Percentiles rank a stretch among this genome's conserved stretches.
Evolutionary conservation across 306 rosid species (phyloP).

Genomic region (Vicia sativa): DNA sequence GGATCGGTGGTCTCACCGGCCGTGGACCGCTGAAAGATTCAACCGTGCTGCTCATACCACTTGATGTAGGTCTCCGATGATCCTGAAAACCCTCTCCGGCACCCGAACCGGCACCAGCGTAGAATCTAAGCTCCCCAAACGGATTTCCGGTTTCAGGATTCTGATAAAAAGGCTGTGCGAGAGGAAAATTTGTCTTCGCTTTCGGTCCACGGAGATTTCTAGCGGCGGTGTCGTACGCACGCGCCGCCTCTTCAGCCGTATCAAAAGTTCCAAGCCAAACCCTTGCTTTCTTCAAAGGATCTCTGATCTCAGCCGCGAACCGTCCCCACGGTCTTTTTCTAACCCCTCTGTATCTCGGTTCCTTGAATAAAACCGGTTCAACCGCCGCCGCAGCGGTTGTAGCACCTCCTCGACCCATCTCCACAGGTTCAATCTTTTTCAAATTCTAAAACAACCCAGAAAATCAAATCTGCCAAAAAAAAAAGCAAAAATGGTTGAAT

Average conservation of each 20-base stretch:
- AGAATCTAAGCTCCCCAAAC: slow-evolving; percentile 50
- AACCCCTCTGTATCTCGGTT: slow-evolving; percentile 72
- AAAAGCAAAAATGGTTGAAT: not conserved
- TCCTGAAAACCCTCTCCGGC: slow-evolving; percentile 43
- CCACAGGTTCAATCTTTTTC: slow-evolving; percentile 36
- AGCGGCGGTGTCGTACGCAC: slow-evolving; percentile 87
- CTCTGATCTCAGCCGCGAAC: slow-evolving; percentile 98
- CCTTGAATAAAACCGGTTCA: slow-evolving; percentile 41
- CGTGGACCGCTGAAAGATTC: slow-evolving; percentile 91
- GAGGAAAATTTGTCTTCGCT: slow-evolving; percentile 79
- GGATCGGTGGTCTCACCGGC: not conserved
- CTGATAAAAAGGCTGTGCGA: slow-evolving; percentile 41
- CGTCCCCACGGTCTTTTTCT: slow-evolving; percentile 94
- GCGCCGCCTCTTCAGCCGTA: slow-evolving; percentile 90
- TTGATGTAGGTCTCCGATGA: slow-evolving; percentile 66
- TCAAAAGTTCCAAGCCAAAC: slow-evolving; percentile 95
- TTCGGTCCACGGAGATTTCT: slow-evolving; percentile 80
- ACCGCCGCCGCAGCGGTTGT: slow-evolving; percentile 28
- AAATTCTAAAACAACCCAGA: slow-evolving; percentile 20
- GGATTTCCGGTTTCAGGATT: slow-evolving; percentile 43
- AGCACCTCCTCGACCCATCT: slow-evolving; percentile 38
- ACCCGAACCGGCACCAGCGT: slow-evolving; percentile 13
- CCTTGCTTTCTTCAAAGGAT: slow-evolving; percentile 81
- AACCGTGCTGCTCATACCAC: slow-evolving; percentile 87
- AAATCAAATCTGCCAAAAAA: not conserved